A percentile compares a stretch with the other conserved stretches of the same genome.
Conservation (phyloP, 192 early-diverging fungal genomes). For the Paraglomus brasilianum region DNA sequence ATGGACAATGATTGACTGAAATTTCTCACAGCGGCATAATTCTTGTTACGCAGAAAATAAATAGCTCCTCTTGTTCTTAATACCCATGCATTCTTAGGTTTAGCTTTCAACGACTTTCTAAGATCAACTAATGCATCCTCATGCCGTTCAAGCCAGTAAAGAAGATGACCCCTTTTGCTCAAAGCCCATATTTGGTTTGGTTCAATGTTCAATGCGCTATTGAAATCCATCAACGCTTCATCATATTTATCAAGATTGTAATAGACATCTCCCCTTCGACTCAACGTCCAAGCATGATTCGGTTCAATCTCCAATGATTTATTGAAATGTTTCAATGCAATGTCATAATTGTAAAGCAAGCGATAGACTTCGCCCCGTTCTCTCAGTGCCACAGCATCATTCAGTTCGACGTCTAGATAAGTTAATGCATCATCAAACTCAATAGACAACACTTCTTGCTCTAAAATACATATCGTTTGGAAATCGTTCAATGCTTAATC, state of each 20-base stretch:
- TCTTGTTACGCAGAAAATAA: conserved; percentile 5
- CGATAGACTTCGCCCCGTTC: conserved; percentile 9
- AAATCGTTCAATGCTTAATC: too few species aligned
- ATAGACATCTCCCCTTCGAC: neutral
- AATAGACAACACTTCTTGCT: too few species aligned
- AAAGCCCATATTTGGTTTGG: neutral
- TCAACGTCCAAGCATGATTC: neutral
- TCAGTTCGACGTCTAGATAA: neutral
- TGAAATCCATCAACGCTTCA: conserved; percentile 1
- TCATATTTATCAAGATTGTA: neutral
- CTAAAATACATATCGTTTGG: too few species aligned
- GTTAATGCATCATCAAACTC: conserved; percentile 13
- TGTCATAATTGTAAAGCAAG: neutral
- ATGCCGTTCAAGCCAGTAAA: neutral
- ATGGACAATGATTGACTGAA: neutral
- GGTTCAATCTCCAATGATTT: conserved; percentile 7
- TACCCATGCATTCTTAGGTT: conserved; percentile 1
- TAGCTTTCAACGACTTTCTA: neutral
- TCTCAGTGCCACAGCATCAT: neutral
- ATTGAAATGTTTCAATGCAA: conserved; percentile 13
- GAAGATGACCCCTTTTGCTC: neutral
- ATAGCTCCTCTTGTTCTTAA: neutral
- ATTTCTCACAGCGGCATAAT: neutral
- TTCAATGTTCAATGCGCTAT: neutral
- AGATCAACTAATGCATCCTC: neutral